phyloP scores from a whole-genome alignment of 2,329 filamentous ascomycete genomes.

The Cladophialophora immunda region DNA sequence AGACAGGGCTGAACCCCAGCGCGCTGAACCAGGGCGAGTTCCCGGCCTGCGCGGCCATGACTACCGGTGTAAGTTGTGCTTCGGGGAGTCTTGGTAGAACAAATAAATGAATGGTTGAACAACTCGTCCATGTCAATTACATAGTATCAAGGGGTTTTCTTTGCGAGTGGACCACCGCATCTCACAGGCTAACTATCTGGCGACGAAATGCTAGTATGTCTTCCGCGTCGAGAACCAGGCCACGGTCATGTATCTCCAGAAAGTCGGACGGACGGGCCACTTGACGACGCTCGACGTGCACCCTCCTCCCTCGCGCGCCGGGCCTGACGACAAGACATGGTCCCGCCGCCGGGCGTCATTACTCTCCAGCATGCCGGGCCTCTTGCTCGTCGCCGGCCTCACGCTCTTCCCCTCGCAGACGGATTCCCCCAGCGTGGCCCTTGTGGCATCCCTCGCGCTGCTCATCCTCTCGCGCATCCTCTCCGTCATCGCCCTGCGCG shows the following conservation, averaged over 20 bases:
- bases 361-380: constrained; percentile 7
- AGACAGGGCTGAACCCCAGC: constrained; percentile 67
- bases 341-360: no score
- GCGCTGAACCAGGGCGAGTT: constrained; percentile 56
- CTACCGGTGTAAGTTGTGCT: constrained; percentile 45
- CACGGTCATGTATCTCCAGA: constrained; percentile 64
- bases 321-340: no score
- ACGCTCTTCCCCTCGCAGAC: constrained; percentile 24
- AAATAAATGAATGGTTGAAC: no score
- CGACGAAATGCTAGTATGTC: no score
- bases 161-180: no score
- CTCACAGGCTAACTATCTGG: no score
- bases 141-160: no score
- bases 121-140: no score
- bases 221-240: constrained; percentile 57
- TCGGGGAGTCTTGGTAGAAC: no score
- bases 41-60: constrained; percentile 53
- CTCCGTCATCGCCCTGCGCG: constrained; percentile 66
- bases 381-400: background rate
- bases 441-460: constrained; percentile 56
- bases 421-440: constrained; percentile 54
- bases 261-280: constrained; percentile 64
- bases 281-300: constrained; percentile 47
- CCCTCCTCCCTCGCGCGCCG: background rate
- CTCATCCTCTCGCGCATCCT: constrained; percentile 64